Evolutionary conservation across 441 rosid genomes (phyloP), one percentile per base, ranked within the genome.

Genomic region (Daphne laureola): DNA sequence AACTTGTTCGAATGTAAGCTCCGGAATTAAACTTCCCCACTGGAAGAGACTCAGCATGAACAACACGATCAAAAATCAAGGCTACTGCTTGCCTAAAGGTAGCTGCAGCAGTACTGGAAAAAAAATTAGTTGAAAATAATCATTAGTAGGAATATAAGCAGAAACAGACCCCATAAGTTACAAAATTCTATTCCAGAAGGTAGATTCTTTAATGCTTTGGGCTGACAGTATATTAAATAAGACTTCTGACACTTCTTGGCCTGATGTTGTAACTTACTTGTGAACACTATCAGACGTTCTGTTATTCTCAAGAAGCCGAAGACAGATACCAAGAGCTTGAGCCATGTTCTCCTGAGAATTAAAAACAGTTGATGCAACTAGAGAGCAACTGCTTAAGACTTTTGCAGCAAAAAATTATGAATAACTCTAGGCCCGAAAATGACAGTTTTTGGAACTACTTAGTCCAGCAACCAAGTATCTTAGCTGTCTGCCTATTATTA

Each of bases 61-160:
- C 81, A 67, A 93, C 91, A 51, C 76, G 95, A 64, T 87, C 97
- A 73, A 93, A 87, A 68, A 90, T 79, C 72, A 93, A 69, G 42
- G 99, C 99, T 57, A 93, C 97, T 49, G 99, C 99, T 81, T 93
- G 99, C 71, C 97, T 82, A 77, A 90, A 87, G 59, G 99, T 93
- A 73, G 97, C 97, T 67, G 99, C 96, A 67, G 99, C 97, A 70
- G 99, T 93, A 65, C 99, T 90, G 80, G 46, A 73, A 69, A 68
- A 63, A 43, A 45, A 31, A 47, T 61, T 40, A 53, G 49, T 55
- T 25, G 43, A 74, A 58, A 59, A 52, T 42, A 18, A 53, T 41
- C 14, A 65, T 53, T 43, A 56, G 46, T 44, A 11, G 35, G 38
- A 54, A 59, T 53, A 51, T 55, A 48, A 49, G 45, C 47, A 42